Conservation (phyloP, 2,329 filamentous ascomycete genomes). For the Colletotrichum paranaense region DNA sequence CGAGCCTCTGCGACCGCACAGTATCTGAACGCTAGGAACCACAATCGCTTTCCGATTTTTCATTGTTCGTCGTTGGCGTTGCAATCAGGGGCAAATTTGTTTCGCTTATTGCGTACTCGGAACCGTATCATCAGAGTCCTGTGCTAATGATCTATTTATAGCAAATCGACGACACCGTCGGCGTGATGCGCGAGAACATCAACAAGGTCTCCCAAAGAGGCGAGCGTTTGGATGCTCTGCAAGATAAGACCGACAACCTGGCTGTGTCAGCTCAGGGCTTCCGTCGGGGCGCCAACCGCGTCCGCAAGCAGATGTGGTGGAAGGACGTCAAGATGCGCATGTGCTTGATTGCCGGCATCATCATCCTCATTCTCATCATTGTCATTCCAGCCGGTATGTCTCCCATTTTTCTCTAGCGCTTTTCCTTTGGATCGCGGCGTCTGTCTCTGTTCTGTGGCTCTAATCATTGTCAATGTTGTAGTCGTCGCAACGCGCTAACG, state of each 20-base stretch:
- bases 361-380: slow-evolving; percentile 92
- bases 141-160: slow-evolving; percentile 52
- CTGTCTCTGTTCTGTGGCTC: slow-evolving; percentile 9
- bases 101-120: slow-evolving; percentile 11
- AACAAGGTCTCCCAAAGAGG: slow-evolving; percentile 96
- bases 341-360: slow-evolving; percentile 90
- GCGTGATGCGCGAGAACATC: slow-evolving; percentile 97
- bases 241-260: slow-evolving; percentile 95
- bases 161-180: slow-evolving; percentile 98
- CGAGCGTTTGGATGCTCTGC: slow-evolving; percentile 85
- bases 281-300: slow-evolving; percentile 93
- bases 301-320: slow-evolving; percentile 99
- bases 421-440: slow-evolving; percentile 34
- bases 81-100: slow-evolving; percentile 22
- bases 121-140: slow-evolving; percentile 22
- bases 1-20: neutral
- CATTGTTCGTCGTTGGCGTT: neutral
- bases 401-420: slow-evolving; percentile 16
- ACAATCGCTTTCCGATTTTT: neutral
- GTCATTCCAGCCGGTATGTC: slow-evolving; percentile 89
- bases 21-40: neutral
- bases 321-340: slow-evolving; percentile 99
- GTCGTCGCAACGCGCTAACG: slow-evolving; percentile 50
- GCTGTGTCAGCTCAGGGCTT: slow-evolving; percentile 94
- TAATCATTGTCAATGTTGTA: slow-evolving; percentile 34